Base-by-base conservation (phyloP, 192 early-diverging fungal genomes). In the Podila horticola region DNA sequence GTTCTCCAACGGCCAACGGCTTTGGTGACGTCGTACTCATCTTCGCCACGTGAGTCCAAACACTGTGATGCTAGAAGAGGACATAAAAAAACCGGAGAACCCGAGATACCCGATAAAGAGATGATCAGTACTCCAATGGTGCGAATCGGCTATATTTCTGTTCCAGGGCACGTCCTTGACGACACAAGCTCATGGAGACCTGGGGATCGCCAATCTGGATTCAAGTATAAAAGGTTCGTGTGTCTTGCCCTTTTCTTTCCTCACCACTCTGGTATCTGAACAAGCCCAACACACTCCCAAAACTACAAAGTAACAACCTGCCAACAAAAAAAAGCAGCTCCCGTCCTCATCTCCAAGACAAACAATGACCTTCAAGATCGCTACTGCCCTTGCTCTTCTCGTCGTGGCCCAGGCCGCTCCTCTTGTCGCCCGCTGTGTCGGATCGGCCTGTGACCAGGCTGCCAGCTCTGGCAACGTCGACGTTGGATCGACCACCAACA, bases 401-500 rank as follows among this genome's bases (percentile, higher is more conserved):
- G 34, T 61, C 24, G 20, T 55, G 4, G 64, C 38, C 34, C 66
- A 69, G 11, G 77, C 77, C 20, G 71, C 34, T 36, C 77, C 77
- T 38, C 29, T 79, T 11, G 33, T 28, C 26, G 64, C n/a, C 20
- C 69, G 22, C 30, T 72, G 69, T 52, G 17, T 30, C 36, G 71
- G 77, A 52, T 3, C 26, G 5, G 62, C 36, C 5, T 81, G 77
- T 60, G 24, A 38, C 51, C 66, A 74, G 50, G 20, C 49, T 52
- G 73, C 66, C 52, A 68, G 61, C 66, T 74, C 73, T 31, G 73
- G 73, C 10, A 48, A 52, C 19, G 73, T 74, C 24, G 33, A 57
- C n/a, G 12, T 74, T 26, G 49, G 60, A 19, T 74, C 73, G 34
- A 31, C 73, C 50, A 74, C 73, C 60, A 68, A 51, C 73, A 63